Conservation (phyloP, 176 grass and related monocot genomes). For the Musa troglodytarum region DNA sequence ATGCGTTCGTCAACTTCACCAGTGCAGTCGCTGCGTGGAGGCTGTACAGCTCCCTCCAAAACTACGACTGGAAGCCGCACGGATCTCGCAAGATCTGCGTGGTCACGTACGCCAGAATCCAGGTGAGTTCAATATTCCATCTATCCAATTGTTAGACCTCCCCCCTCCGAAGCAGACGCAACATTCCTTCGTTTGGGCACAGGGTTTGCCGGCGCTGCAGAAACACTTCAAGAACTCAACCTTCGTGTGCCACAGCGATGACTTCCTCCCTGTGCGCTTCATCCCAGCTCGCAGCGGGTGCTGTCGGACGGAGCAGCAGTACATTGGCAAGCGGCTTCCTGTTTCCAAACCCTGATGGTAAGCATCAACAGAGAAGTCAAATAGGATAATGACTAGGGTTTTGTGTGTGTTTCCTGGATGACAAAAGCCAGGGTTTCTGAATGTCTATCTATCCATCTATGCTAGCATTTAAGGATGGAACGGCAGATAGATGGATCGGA, state of each 20-base stretch:
- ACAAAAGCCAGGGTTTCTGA: too few relatives aligned
- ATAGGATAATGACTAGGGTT: too few relatives aligned
- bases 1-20: slow-evolving; percentile 17
- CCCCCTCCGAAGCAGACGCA: neutral
- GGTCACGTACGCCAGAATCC: neutral
- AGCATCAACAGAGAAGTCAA: too few relatives aligned
- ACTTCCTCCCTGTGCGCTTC: slow-evolving; percentile 1
- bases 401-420: too few relatives aligned
- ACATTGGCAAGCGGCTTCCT: neutral
- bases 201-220: neutral
- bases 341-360: neutral
- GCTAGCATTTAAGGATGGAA: too few relatives aligned
- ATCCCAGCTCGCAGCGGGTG: neutral
- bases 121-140: neutral
- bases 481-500: too few relatives aligned
- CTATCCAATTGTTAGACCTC: neutral
- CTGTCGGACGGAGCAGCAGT: neutral
- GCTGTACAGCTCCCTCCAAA: neutral
- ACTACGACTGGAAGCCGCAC: neutral
- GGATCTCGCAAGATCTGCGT: slow-evolving; percentile 2
- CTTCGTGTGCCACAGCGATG: neutral
- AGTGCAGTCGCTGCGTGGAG: slow-evolving; percentile 3
- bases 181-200: neutral
- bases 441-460: too few relatives aligned
- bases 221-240: neutral